These are phyloP conservation scores for Tephrocybe sp. DNA, from an alignment of 768 basidiomycete species.

Conservation along the genomic window DNA sequence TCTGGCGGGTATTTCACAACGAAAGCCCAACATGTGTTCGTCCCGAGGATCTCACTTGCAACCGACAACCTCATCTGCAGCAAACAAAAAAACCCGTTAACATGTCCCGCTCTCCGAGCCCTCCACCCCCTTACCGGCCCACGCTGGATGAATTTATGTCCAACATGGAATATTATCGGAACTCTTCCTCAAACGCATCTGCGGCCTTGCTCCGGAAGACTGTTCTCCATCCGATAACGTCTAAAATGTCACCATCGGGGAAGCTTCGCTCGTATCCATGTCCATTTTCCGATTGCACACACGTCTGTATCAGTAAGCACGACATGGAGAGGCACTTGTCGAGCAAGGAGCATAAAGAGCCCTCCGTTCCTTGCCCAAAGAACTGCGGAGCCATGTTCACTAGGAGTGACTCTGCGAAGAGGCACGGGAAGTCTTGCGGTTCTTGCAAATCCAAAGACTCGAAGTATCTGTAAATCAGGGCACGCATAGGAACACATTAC, in stretches of 20 bases:
- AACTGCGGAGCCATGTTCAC: slow-evolving; percentile 14
- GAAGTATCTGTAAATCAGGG: not conserved
- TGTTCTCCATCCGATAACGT: not conserved
- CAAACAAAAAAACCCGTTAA: not conserved
- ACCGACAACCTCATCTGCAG: not conserved
- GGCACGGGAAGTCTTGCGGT: slow-evolving; percentile 6
- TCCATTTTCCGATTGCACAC: slow-evolving; percentile 7
- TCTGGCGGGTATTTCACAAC: slow-evolving; percentile 8
- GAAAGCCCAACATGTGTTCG: slow-evolving; percentile 1
- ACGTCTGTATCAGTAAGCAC: slow-evolving; percentile 4
- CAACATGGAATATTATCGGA: slow-evolving; percentile 4
- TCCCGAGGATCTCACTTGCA: slow-evolving; percentile 7
- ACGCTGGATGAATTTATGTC: slow-evolving; percentile 14
- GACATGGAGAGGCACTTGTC: slow-evolving; percentile 15
- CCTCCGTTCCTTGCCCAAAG: slow-evolving; percentile 13
- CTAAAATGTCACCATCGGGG: not conserved
- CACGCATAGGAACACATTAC: not conserved
- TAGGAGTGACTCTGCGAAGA: slow-evolving; percentile 17
- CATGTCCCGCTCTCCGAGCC: not conserved
- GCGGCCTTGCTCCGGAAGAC: not conserved
- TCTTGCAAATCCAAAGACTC: not conserved
- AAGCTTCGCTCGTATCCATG: not conserved
- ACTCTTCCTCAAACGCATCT: not conserved
- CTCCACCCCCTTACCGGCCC: not conserved
- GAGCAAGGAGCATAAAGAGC: slow-evolving; percentile 6